Conservation (phyloP, 2,329 filamentous ascomycete species). For the Chrysosphaeria jannelii region DNA sequence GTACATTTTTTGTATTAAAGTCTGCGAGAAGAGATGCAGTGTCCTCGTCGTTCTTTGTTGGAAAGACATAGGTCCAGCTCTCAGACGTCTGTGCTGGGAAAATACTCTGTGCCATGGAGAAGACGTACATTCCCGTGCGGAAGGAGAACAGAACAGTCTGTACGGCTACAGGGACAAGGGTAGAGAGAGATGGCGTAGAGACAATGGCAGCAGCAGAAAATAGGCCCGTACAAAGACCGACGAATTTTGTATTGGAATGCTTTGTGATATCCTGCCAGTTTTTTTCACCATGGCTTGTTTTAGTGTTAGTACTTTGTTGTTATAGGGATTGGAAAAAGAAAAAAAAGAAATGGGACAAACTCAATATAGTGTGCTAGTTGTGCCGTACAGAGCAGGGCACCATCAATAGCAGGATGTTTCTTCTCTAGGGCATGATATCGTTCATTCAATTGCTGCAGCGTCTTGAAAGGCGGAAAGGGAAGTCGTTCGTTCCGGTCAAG, state of each 20-base stretch:
- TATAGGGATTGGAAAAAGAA: neutral
- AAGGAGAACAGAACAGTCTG: constrained; percentile 36
- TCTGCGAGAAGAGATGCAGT: constrained; percentile 18
- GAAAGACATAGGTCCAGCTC: constrained; percentile 36
- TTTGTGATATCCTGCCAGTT: constrained; percentile 20
- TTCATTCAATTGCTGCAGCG: constrained; percentile 32
- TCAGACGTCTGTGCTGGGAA: constrained; percentile 15
- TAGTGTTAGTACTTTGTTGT: constrained; percentile 7
- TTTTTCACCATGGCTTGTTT: constrained; percentile 22
- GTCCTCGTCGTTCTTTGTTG: constrained; percentile 20
- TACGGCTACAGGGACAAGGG: constrained; percentile 29
- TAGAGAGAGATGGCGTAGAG: constrained; percentile 27
- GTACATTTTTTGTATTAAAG: constrained; percentile 26
- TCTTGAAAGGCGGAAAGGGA: constrained; percentile 29
- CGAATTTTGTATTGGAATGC: constrained; percentile 19
- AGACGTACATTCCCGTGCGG: constrained; percentile 26
- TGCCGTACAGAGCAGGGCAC: constrained; percentile 29
- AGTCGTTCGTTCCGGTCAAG: constrained; percentile 25
- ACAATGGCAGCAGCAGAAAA: constrained; percentile 39
- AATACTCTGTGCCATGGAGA: constrained; percentile 16
- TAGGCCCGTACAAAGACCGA: constrained; percentile 38
- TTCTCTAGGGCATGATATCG: constrained; percentile 24
- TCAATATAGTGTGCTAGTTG: constrained; percentile 41
- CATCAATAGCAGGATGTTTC: constrained; percentile 32
- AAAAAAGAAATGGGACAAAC: constrained; percentile 11